Percentiles rank a stretch among this genome's conserved stretches.
These are phyloP conservation scores for Zancudomyces culisetae DNA, from an alignment of 371 early-diverging fungal genomes.

Conservation along the genomic window DNA sequence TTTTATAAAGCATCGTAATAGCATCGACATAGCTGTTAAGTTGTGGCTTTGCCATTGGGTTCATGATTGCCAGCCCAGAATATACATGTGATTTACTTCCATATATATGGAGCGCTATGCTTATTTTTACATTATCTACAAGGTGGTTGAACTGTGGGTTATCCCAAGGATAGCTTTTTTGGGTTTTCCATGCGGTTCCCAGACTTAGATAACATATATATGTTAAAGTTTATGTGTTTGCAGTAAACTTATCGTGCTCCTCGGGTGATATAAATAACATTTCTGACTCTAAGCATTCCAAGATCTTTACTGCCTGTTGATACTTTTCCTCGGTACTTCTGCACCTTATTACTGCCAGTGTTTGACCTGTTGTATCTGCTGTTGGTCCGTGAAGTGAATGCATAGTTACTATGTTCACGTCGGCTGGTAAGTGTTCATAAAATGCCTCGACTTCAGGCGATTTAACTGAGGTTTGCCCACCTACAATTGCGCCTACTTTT, in stretches of 20 bases:
- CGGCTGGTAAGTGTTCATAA: constrained; percentile 58
- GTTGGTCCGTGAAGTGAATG: constrained; percentile 93
- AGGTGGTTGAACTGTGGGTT: constrained; percentile 70
- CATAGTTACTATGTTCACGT: constrained; percentile 80
- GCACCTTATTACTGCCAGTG: constrained; percentile 65
- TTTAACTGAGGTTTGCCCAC: constrained; percentile 80
- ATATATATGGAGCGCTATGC: constrained; percentile 77
- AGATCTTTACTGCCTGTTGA: constrained; percentile 35
- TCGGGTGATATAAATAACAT: constrained; percentile 54
- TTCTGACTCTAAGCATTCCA: constrained; percentile 55
- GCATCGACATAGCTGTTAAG: constrained; percentile 72
- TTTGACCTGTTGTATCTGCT: constrained; percentile 65
- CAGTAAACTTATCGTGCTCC: constrained; percentile 88
- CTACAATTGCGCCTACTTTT: constrained; percentile 70
- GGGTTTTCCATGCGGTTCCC: constrained; percentile 86
- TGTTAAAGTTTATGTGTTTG: constrained; percentile 93
- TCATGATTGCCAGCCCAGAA: constrained; percentile 77
- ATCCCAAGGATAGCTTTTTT: constrained; percentile 73
- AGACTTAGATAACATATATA: constrained; percentile 85
- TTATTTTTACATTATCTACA: constrained; percentile 89
- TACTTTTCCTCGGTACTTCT: constrained; percentile 40
- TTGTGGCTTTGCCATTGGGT: constrained; percentile 71
- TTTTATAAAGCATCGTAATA: constrained; percentile 71
- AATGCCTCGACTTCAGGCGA: constrained; percentile 81
- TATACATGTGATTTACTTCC: constrained; percentile 94